These are phyloP conservation scores for Phycomyces nitens DNA, from an alignment of 192 early-diverging fungal genomes.

Conservation along the genomic window DNA sequence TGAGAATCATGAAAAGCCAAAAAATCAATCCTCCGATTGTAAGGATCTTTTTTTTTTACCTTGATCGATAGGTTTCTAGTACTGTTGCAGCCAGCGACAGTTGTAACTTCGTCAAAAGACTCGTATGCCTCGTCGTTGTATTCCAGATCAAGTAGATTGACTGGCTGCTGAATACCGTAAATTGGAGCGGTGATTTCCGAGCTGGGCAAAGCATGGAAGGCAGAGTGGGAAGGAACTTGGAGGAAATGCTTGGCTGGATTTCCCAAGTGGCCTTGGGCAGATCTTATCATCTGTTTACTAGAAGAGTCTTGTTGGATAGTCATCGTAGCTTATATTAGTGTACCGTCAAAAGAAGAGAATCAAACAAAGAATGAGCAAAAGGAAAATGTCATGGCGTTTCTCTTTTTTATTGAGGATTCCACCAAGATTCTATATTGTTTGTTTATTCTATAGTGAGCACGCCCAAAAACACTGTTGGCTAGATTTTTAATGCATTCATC, in stretches of 20 bases:
- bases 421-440: neutral
- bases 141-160: neutral
- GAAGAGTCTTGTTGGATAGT: neutral
- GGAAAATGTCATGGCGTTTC: neutral
- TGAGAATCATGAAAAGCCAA: too few relatives aligned
- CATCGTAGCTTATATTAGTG: neutral
- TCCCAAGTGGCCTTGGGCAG: neutral
- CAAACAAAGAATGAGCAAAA: neutral
- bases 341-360: neutral
- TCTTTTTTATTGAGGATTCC: neutral
- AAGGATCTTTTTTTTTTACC: too few relatives aligned
- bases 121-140: neutral
- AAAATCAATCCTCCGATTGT: too few relatives aligned
- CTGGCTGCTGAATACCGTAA: neutral
- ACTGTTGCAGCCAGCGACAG: neutral
- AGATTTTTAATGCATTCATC: constrained; percentile 1
- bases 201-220: neutral
- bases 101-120: neutral
- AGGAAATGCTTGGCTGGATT: neutral
- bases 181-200: neutral
- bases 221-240: neutral
- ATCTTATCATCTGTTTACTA: neutral
- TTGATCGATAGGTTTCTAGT: too few relatives aligned
- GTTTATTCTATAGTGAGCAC: neutral
- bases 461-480: neutral